Evolutionary conservation across 78 protist genomes (phyloP).

Genomic region (Creolimax fragrantissima): DNA sequence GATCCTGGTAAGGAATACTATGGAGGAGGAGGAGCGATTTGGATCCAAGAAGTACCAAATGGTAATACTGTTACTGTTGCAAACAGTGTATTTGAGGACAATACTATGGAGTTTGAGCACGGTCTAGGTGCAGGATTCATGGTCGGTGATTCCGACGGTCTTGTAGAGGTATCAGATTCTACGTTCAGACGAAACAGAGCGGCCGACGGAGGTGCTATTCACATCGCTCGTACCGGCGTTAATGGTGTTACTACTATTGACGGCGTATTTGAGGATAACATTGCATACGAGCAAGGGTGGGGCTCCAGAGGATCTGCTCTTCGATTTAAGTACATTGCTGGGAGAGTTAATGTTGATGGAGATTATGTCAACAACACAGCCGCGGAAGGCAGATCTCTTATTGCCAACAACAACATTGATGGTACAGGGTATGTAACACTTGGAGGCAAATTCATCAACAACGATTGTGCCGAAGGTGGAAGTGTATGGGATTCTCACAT

Average conservation of each 20-base stretch:
- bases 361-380: not conserved
- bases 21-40: conserved; percentile 7
- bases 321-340: not conserved
- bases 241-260: not conserved
- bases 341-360: not conserved
- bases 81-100: not conserved
- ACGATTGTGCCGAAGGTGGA: not conserved
- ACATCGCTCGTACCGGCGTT: not conserved
- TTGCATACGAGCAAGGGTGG: not conserved
- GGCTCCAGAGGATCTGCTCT: not conserved
- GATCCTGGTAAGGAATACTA: not conserved
- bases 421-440: not conserved
- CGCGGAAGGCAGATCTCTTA: not conserved
- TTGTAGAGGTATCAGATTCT: not conserved
- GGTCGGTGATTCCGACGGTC: not conserved
- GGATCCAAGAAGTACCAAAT: conserved; percentile 7
- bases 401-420: not conserved
- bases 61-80: not conserved
- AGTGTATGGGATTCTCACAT: not conserved
- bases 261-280: not conserved
- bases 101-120: not conserved
- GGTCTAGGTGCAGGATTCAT: not conserved
- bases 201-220: not conserved
- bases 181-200: not conserved
- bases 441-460: not conserved